phyloP scores from a whole-genome alignment of 1,284 basidiomycete species.

The Cutaneotrichosporon cyanovorans region DNA sequence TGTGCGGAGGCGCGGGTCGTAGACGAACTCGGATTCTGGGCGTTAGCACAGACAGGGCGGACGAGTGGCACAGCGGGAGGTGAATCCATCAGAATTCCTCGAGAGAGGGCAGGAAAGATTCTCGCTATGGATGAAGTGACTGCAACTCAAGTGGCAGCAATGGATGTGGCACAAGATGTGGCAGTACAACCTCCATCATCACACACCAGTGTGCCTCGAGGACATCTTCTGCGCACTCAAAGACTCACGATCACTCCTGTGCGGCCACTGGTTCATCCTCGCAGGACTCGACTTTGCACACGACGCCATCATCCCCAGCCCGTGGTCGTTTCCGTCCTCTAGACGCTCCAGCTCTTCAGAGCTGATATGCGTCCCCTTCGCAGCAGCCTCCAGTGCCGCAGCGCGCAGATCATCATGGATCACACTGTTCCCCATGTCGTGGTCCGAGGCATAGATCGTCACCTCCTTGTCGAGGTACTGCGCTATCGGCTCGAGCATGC shows the following conservation, averaged over 20 bases:
- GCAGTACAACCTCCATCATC: too few relatives aligned
- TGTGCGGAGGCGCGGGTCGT: constrained; percentile 22
- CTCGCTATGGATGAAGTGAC: too few relatives aligned
- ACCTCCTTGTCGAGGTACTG: constrained; percentile 30
- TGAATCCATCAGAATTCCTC: too few relatives aligned
- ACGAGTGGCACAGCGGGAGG: too few relatives aligned
- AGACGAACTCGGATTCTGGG: constrained; percentile 35
- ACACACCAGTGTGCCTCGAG: too few relatives aligned
- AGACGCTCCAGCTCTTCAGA: constrained; percentile 23
- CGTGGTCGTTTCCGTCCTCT: constrained; percentile 1
- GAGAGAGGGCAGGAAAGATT: too few relatives aligned
- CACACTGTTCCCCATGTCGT: constrained; percentile 40
- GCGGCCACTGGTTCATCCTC: not conserved
- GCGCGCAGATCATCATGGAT: constrained; percentile 32
- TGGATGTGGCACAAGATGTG: too few relatives aligned
- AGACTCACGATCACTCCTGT: not conserved
- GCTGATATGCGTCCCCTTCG: constrained; percentile 23
- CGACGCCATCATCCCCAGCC: constrained; percentile 4
- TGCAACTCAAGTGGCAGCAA: too few relatives aligned
- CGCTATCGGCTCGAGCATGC: constrained; percentile 31
- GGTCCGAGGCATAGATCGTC: constrained; percentile 36
- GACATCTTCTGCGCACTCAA: too few relatives aligned
- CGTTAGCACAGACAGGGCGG: not conserved
- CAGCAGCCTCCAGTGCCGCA: constrained; percentile 21
- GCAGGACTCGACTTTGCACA: constrained; percentile 1